Evolutionary conservation across 1,284 basidiomycete species (phyloP), one percentile per base, ranked within the genome.

Genomic region (Tetrapyrgos nigripes): DNA sequence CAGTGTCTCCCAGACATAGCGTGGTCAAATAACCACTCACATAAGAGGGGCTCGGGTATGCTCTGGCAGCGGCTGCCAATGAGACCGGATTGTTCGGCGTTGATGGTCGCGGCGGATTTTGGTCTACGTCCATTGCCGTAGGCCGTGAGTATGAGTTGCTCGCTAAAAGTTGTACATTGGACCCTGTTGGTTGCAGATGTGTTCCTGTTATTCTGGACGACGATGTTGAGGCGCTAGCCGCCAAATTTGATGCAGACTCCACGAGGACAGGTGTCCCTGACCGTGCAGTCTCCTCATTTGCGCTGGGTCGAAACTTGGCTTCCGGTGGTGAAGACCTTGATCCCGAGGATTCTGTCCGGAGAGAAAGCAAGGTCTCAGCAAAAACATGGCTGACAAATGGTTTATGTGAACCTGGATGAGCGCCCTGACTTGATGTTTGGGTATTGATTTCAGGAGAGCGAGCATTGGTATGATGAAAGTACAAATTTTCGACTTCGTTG

Each of bases 401-500:
- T 4, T 40, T 8, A n/a, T 9, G 19, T 40, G 37, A 40, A 40
- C 37, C 37, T 40, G 37, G 4, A 17, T 40, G 37, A 40, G 14
- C 37, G 19, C 17, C 17, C n/a, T n/a, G n/a, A n/a, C n/a, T n/a
- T n/a, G n/a, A n/a, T 45, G 28, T 23, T 44, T 37, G 23, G 49
- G 46, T 45, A 50, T 43, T 19, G 23, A 23, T 40, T n/a, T 47
- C 23, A 27, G 55, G 55, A 53, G 31, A 33, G 27, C 46, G 43
- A n/a, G 19, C 43, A 24, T 81, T 79, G 3, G 81, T 83, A 58
- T 85, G 83, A 28, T 79, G 79, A 64, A 86, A 86, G 74, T 86
- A 86, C 23, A 86, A 75, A 65, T 86, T 86, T 66, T 86, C 84
- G 11, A 86, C 85, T 64, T 86, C 85, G 66, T 83, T 85, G 45